phyloP scores from a whole-genome alignment of 106 monocot genomes.

The Dendrobium huoshanense region DNA sequence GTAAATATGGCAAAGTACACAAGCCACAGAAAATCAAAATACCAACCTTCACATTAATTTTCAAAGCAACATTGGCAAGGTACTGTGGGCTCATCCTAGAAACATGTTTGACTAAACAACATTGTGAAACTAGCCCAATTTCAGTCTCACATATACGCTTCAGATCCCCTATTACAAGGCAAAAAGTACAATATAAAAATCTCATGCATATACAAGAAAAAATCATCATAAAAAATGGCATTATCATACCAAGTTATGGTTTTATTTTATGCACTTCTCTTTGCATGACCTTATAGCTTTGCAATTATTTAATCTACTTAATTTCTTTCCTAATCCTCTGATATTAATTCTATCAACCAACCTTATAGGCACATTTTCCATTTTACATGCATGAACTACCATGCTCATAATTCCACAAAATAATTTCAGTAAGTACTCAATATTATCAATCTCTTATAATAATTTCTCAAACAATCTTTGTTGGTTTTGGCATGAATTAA shows the following conservation, averaged over 20 bases:
- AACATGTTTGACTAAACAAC: constrained; percentile 61
- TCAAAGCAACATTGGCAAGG: constrained; percentile 64
- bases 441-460: not conserved
- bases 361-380: not conserved
- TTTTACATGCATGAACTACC: not conserved
- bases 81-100: constrained; percentile 49
- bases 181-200: not conserved
- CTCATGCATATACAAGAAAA: not conserved
- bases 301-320: not conserved
- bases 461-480: not conserved
- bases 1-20: not conserved
- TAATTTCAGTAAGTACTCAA: not conserved
- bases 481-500: not conserved
- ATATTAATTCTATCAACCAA: not conserved
- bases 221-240: not conserved
- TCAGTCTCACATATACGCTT: constrained; percentile 82
- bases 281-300: not conserved
- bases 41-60: constrained; percentile 76
- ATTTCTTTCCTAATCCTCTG: not conserved
- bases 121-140: constrained; percentile 66
- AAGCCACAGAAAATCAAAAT: not conserved
- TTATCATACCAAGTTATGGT: not conserved
- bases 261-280: not conserved
- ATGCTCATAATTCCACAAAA: not conserved
- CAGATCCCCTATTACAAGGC: constrained; percentile 40